Conservation (phyloP, 2,329 filamentous ascomycete species). For the Aspergillus chevalieri region DNA sequence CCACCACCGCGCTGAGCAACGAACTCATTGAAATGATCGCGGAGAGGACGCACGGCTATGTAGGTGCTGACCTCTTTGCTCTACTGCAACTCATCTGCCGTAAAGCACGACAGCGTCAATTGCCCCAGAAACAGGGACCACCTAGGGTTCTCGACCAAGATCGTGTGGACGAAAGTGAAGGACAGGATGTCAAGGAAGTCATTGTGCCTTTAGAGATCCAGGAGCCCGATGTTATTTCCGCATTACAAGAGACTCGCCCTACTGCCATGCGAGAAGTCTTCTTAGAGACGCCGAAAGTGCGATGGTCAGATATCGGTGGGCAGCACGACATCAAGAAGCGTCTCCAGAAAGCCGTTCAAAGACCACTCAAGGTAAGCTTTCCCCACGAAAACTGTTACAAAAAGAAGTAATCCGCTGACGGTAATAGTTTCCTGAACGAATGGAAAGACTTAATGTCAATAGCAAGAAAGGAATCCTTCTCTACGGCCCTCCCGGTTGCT, state of each 20-base stretch:
- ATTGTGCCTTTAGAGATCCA: conserved; percentile 24
- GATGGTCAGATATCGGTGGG: conserved; percentile 83
- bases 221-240: conserved; percentile 38
- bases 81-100: conserved; percentile 53
- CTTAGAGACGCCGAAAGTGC: conserved; percentile 76
- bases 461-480: conserved; percentile 78
- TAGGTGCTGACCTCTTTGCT: conserved; percentile 66
- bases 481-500: conserved; percentile 89
- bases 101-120: conserved; percentile 31
- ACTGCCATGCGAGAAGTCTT: conserved; percentile 86
- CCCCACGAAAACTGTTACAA: background rate
- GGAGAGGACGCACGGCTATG: conserved; percentile 79
- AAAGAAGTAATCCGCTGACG: conserved; percentile 5
- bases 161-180: background rate
- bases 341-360: conserved; percentile 53
- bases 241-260: conserved; percentile 65
- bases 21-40: conserved; percentile 56
- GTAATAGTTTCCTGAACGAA: conserved; percentile 43
- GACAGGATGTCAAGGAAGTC: conserved; percentile 5
- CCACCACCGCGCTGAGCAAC: conserved; percentile 46
- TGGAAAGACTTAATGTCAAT: conserved; percentile 47
- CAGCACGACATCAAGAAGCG: conserved; percentile 70
- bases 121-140: conserved; percentile 8
- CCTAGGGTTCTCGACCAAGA: background rate
- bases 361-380: conserved; percentile 48